Percentiles rank a stretch among this genome's conserved stretches.
These are phyloP conservation scores for Fusarium praegraminearum DNA, from an alignment of 2,329 filamentous ascomycete species.

Conservation along the genomic window DNA sequence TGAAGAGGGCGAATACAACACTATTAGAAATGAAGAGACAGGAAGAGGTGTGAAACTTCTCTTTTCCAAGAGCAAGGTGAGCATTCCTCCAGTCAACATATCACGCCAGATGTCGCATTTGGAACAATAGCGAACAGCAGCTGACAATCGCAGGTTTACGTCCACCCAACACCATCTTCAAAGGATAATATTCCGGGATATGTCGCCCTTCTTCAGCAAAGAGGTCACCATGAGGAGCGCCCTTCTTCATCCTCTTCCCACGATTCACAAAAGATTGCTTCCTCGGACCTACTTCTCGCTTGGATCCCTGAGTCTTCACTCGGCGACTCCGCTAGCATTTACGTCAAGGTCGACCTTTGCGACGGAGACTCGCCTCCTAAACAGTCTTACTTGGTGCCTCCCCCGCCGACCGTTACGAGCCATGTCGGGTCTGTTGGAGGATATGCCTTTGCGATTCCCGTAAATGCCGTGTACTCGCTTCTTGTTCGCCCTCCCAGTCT, in stretches of 20 bases:
- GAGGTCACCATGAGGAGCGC: conserved; percentile 63
- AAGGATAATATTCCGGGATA: conserved; percentile 98
- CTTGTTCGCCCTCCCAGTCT: conserved; percentile 90
- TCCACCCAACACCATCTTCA: conserved; percentile 91
- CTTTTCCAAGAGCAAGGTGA: conserved; percentile 95
- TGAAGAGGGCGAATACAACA: conserved; percentile 95
- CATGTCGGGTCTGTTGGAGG: conserved; percentile 78
- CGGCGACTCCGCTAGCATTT: conserved; percentile 86
- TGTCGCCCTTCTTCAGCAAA: conserved; percentile 93
- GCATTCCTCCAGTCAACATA: conserved; percentile 37
- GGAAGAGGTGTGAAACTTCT: conserved; percentile 91
- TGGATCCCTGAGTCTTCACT: conserved; percentile 94
- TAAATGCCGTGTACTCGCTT: conserved; percentile 90
- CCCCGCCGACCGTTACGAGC: conserved; percentile 85
- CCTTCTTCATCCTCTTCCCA: conserved; percentile 50
- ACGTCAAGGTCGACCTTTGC: conserved; percentile 93
- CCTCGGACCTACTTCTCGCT: conserved; percentile 84
- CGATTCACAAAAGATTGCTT: conserved; percentile 59
- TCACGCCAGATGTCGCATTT: conserved; percentile 2
- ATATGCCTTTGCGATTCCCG: conserved; percentile 91
- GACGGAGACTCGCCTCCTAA: conserved; percentile 84
- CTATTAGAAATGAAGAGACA: conserved; percentile 82
- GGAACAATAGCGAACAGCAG: neutral
- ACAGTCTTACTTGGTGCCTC: conserved; percentile 90
- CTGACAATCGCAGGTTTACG: conserved; percentile 77